Percentiles rank a stretch among this genome's conserved stretches.
phyloP scores from a whole-genome alignment of 2,329 filamentous ascomycete species.

The Xylariaceae sp. region DNA sequence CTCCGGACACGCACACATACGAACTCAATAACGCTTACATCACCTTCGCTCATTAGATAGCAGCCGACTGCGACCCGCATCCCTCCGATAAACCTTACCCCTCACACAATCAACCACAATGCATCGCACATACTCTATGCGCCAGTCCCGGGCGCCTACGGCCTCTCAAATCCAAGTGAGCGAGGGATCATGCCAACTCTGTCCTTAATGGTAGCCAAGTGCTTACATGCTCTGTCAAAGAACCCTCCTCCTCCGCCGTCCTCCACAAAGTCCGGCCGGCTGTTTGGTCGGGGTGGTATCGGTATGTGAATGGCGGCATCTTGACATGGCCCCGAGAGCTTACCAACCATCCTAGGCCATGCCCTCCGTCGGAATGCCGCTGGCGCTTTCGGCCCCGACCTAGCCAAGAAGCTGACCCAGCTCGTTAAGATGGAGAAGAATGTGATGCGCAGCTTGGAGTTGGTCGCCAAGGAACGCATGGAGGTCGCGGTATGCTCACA shows the following conservation, averaged over 20 bases:
- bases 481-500: constrained; percentile 80
- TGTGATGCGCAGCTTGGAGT: constrained; percentile 96
- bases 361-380: constrained; percentile 67
- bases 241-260: constrained; percentile 91
- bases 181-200: constrained; percentile 1
- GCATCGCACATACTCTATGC: constrained; percentile 99
- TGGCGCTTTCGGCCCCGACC: constrained; percentile 74
- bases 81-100: too few relatives aligned
- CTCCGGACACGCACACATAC: too few relatives aligned
- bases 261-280: constrained; percentile 80
- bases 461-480: constrained; percentile 93
- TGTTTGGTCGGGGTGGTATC: constrained; percentile 82
- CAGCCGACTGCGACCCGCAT: too few relatives aligned
- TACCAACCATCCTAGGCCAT: constrained; percentile 43
- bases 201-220: not conserved
- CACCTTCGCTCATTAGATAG: too few relatives aligned
- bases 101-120: constrained; percentile 46
- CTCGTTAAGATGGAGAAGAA: constrained; percentile 99
- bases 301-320: constrained; percentile 53
- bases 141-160: constrained; percentile 91
- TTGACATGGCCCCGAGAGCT: not conserved
- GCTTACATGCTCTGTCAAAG: constrained; percentile 27
- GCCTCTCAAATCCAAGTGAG: constrained; percentile 67
- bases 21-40: too few relatives aligned
- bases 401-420: constrained; percentile 95